Evolutionary conservation across 768 basidiomycete species (phyloP), one percentile per base, ranked within the genome.

Genomic region (Trametes coccinea): DNA sequence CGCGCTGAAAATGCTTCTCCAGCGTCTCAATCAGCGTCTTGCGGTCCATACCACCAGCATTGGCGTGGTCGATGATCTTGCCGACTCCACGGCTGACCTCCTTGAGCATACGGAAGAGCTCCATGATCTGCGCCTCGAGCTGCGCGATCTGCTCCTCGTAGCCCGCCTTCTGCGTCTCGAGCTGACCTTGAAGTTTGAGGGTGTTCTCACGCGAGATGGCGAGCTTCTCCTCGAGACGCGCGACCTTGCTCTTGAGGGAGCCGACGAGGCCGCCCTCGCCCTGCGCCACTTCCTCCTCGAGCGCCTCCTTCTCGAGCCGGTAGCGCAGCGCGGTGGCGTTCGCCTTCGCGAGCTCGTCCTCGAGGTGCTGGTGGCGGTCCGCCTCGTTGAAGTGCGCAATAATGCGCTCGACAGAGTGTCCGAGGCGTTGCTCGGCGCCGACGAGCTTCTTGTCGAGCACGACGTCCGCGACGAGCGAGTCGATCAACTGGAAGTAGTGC

Each of bases 61-160:
- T 80, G 72, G 88, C 63, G 16, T 59, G 60, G 33, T 75, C 90
- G 17, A 91, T 76, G 61, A 95, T 85, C 62, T 82, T 83, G 58
- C 92, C 89, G 40, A 93, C 83, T 13, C 89, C 88, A 58, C 83
- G 85, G 14, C 89, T 87, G 39, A 90, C 83, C 69, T 96, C 92
- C 71, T 87, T 91, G 56, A 98, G 79, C 93, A 97, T 96, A 66
- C 89, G 82, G 78, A 95, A 98, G 16, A 98, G 75, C 71, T 97
- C 95, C 81, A 91, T 85, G 62, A 96, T 95, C 78, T 97, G 92
- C 11, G 88, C 83, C 70, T 97, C 94, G 13, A 96, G 85, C 72
- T 96, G 92, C 3, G 84, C 80, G 59, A 98, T 93, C 66, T 86
- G 86, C 59, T 93, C 91, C 70, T 95, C 91, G 70, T 95, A 95